These are phyloP conservation scores for Kodamaea derodonti DNA, from an alignment of 1,139 yeast species.

Conservation along the genomic window DNA sequence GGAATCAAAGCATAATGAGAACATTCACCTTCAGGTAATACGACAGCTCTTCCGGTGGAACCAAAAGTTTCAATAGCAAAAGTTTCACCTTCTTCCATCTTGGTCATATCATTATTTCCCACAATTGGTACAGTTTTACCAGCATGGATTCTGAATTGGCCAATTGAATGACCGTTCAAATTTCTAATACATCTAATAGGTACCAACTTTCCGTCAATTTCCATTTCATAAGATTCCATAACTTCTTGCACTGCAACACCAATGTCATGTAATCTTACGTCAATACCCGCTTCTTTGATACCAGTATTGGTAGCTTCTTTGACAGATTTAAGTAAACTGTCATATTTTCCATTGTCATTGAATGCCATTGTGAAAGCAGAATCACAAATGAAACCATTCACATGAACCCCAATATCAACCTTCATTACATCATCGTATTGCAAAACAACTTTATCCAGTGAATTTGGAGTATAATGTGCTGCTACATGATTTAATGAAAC, in stretches of 20 bases:
- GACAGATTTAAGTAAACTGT: conserved; percentile 76
- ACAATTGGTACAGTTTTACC: conserved; percentile 97
- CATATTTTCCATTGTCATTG: conserved; percentile 68
- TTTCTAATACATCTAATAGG: conserved; percentile 89
- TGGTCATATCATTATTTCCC: conserved; percentile 86
- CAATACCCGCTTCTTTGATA: conserved; percentile 88
- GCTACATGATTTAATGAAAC: conserved; percentile 90
- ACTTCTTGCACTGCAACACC: conserved; percentile 96
- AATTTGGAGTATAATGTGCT: conserved; percentile 96
- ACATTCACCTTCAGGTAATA: conserved; percentile 81
- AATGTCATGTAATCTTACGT: conserved; percentile 89
- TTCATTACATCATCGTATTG: conserved; percentile 90
- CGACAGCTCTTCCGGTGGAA: conserved; percentile 92
- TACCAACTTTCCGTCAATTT: conserved; percentile 76
- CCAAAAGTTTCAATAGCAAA: conserved; percentile 99
- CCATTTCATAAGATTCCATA: conserved; percentile 95
- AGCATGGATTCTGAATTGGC: conserved; percentile 80
- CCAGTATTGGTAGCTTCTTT: conserved; percentile 94
- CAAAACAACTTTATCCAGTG: conserved; percentile 82
- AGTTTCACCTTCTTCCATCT: conserved; percentile 98
- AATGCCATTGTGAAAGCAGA: conserved; percentile 93
- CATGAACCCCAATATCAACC: conserved; percentile 96
- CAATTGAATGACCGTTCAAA: conserved; percentile 91
- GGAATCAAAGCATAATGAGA: conserved; percentile 80
- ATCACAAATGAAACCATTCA: conserved; percentile 92